Evolutionary conservation across 2,329 filamentous ascomycete species (phyloP).

Genomic region (Fonsecaea pedrosoi): DNA sequence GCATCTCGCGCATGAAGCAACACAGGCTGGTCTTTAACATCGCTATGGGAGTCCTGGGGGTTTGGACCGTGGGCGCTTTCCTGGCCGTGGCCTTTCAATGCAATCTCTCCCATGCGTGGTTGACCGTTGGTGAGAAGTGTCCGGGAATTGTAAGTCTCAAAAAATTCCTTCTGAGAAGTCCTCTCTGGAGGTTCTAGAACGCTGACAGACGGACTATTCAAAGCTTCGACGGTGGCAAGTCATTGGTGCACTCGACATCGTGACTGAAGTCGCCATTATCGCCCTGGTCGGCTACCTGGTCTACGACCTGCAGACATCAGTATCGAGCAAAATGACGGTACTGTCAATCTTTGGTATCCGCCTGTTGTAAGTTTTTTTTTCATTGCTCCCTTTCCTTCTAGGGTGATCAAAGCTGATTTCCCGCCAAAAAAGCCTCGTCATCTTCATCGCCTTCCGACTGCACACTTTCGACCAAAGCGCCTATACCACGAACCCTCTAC

Average conservation of each 20-base stretch:
- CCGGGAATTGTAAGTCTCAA: constrained; percentile 34
- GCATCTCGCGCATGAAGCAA: constrained; percentile 32
- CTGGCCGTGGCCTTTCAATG: constrained; percentile 42
- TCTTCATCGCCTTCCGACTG: constrained; percentile 48
- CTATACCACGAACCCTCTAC: constrained; percentile 46
- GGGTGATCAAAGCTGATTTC: constrained; percentile 12
- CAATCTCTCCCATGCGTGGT: constrained; percentile 40
- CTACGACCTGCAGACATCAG: constrained; percentile 45
- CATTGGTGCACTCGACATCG: constrained; percentile 46
- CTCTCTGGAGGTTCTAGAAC: background rate
- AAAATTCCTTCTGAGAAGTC: background rate
- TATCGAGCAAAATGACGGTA: constrained; percentile 45
- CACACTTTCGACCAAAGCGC: constrained; percentile 43
- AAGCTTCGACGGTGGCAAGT: constrained; percentile 42
- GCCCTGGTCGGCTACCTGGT: constrained; percentile 43
- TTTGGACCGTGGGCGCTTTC: constrained; percentile 38
- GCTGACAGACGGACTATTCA: background rate
- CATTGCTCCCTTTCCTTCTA: constrained; percentile 4
- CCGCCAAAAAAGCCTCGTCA: constrained; percentile 43
- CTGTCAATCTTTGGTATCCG: constrained; percentile 47
- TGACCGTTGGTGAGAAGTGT: constrained; percentile 36
- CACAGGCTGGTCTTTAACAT: constrained; percentile 33
- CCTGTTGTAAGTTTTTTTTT: constrained; percentile 45
- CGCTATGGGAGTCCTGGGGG: constrained; percentile 29
- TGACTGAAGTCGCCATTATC: constrained; percentile 47